Evolutionary conservation across 2,329 filamentous ascomycete genomes (phyloP).

Genomic region (Zasmidium angulare): DNA sequence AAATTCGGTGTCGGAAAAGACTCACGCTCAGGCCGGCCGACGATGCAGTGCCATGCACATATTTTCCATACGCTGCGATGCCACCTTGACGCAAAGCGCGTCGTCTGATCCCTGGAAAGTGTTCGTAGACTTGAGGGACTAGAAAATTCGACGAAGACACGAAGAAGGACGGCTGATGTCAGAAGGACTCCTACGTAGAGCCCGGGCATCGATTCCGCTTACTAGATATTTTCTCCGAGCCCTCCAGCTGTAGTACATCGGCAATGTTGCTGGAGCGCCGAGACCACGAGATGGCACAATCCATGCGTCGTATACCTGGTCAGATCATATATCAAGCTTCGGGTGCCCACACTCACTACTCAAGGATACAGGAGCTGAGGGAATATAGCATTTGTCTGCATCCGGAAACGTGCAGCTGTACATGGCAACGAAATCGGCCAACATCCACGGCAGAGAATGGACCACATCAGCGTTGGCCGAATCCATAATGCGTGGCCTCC

Average conservation of each 20-base stretch:
- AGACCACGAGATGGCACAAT: not conserved
- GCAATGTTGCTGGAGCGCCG: not conserved
- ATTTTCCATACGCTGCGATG: not conserved
- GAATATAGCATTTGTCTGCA: too few species aligned
- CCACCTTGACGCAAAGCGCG: not conserved
- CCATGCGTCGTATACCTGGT: not conserved
- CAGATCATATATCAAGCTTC: not conserved
- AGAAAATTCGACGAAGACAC: constrained; percentile 16
- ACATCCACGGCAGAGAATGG: too few species aligned
- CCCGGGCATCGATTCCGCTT: too few species aligned
- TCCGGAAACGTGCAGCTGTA: too few species aligned
- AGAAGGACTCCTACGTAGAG: too few species aligned
- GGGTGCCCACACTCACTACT: not conserved
- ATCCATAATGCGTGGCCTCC: too few species aligned
- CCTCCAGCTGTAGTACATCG: too few species aligned
- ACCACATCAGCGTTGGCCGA: too few species aligned
- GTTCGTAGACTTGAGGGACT: not conserved
- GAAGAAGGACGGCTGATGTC: constrained; percentile 8
- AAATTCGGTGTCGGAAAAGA: constrained; percentile 13
- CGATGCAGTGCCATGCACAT: not conserved
- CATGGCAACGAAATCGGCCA: too few species aligned
- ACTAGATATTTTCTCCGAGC: too few species aligned
- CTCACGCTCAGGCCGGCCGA: not conserved
- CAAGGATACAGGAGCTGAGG: too few species aligned
- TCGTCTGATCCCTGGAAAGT: too few species aligned